Evolutionary conservation across 2,329 filamentous ascomycete species (phyloP), one percentile per base, ranked within the genome.

Genomic region (Pseudogymnoascus sp.): DNA sequence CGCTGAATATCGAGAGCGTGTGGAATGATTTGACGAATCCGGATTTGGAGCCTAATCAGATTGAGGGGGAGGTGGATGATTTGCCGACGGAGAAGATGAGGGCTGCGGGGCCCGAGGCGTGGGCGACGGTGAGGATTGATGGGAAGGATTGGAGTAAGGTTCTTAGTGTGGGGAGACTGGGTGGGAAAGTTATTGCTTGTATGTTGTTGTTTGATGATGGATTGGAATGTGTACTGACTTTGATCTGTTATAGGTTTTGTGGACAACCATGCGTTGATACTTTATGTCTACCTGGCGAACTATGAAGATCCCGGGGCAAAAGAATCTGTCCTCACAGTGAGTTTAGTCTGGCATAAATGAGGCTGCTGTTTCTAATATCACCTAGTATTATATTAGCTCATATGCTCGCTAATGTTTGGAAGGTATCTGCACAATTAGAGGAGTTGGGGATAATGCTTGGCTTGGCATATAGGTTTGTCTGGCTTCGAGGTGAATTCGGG

Each of bases 81-180:
- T 77, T 96, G 7, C 92, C 93, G 0, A 93, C 88, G 74, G 91
- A 91, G 61, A 82, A 80, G 64, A 93, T 96, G 81, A 86, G 85
- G 68, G 83, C 87, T 62, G 87, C 85, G 19, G 90, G 90, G 13
- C 90, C 92, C 13, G 87, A 91, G 65, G 87, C 86, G 53, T 97
- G 93, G 91, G 91, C 92, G 1, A 91, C 85, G 23, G 93, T 97
- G 37, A 83, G 90, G 62, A 92, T 97, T 23, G 95, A 97, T 76
- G 95, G 92, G 35, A 89, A 87, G 74, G 95, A 99, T 74, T 97
- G 95, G 93, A 91, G 91, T 33, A 86, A 85, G 68, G 93, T 97
- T n/a, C 80, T 99, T 68, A 96, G 91, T 74, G 93, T 97, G 11
- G 93, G 93, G 1, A 82, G 93, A 60, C 78, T 97, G 31, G 93